Evolutionary conservation across 23 red algal genomes (phyloP), one percentile per base, ranked within the genome.

Genomic region (Cyanidioschyzon merolae): DNA sequence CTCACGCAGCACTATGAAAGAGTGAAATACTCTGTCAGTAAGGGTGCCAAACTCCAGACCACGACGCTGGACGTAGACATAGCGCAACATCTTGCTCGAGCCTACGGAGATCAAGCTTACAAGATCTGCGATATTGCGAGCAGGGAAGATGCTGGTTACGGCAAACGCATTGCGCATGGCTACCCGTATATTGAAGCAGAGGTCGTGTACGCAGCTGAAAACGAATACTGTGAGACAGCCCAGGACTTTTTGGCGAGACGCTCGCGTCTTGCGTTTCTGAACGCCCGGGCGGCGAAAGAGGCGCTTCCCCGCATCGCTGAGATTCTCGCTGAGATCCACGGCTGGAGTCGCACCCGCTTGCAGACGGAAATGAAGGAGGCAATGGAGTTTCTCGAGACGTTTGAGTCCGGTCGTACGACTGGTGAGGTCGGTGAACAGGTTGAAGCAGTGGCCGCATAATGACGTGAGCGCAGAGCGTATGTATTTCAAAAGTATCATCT

Each of bases 51-150:
- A 35, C 77, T 78, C 26, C 77, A 77, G 37, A 79, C 76, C 41
- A 54, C 80, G 30, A 68, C 63, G 39, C 37, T 94, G 59, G 90
- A 87, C 58, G 87, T 95, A 75, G 85, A 88, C 27, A 83, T 79
- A 26, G 92, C 92, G 39, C 78, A 90, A 58, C 92, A 90, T 67
- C 75, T 96, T 24, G 75, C 87, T n/a, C 76, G 81, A 3, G 83
- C 92, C 30, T 96, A 96, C 85, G 92, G 92, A 12, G 92, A 96
- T 37, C 92, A 96, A 77, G 92, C 92, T 0, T 96, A 90, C 79
- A 87, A 88, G 67, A 87, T 96, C 2, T 86, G 83, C 15, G 87
- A 90, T 51, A 50, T 96, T 21, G 92, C 92, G n/a, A 79, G 86
- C 74, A 54, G 58, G 31, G 89, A 84, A 24, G 63, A 71, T 35